These are phyloP conservation scores for Penicillium samsonianum DNA, from an alignment of 495 filamentous ascomycete genomes.

Conservation along the genomic window DNA sequence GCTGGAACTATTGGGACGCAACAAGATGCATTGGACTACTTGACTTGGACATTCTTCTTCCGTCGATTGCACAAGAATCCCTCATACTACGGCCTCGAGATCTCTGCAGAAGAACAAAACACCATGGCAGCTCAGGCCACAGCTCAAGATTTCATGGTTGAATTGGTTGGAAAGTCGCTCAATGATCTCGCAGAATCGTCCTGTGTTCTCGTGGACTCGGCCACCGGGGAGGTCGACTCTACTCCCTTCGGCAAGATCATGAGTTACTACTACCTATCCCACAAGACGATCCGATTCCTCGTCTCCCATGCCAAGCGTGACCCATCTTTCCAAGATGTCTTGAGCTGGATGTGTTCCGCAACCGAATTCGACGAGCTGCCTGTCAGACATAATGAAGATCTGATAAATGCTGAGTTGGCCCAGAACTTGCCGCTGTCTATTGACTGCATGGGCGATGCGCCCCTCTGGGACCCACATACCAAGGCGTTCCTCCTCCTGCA, in stretches of 20 bases:
- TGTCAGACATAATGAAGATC: slow-evolving; percentile 98
- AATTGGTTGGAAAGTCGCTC: slow-evolving; percentile 84
- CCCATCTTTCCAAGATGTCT: slow-evolving; percentile 80
- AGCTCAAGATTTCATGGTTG: slow-evolving; percentile 90
- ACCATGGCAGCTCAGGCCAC: slow-evolving; percentile 77
- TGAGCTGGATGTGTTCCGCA: slow-evolving; percentile 90
- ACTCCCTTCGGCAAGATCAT: slow-evolving; percentile 96
- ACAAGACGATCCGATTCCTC: slow-evolving; percentile 89
- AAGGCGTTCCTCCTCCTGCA: slow-evolving; percentile 95
- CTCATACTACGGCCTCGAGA: slow-evolving; percentile 95
- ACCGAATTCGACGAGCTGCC: slow-evolving; percentile 97
- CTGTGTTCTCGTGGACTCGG: slow-evolving; percentile 75
- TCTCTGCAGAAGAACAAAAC: slow-evolving; percentile 91
- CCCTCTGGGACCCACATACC: slow-evolving; percentile 98
- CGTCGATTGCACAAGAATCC: slow-evolving; percentile 96
- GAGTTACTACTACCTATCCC: slow-evolving; percentile 98
- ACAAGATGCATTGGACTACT: slow-evolving; percentile 95
- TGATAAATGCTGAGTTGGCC: slow-evolving; percentile 92
- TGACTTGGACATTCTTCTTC: slow-evolving; percentile 99
- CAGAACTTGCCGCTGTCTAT: slow-evolving; percentile 70
- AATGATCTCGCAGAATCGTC: slow-evolving; percentile 76
- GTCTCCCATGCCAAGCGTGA: slow-evolving; percentile 71
- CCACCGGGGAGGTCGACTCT: slow-evolving; percentile 82
- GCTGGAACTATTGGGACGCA: slow-evolving; percentile 89
- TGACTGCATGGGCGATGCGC: slow-evolving; percentile 69